phyloP scores from a whole-genome alignment of 139 green algal genomes.

The Chlamydomonas eustigma region DNA sequence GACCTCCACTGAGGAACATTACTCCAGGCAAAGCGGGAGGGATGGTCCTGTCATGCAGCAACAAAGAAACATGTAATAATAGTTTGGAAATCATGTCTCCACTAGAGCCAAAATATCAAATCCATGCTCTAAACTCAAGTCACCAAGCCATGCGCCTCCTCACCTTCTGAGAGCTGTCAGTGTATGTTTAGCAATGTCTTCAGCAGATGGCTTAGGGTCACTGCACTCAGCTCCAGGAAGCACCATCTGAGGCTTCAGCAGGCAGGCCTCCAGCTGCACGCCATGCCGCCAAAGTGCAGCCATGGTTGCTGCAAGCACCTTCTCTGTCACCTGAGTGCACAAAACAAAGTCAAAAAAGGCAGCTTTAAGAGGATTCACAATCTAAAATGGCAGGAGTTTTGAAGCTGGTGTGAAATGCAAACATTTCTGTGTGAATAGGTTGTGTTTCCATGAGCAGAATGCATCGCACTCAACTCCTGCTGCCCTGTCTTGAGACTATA shows the following conservation, averaged over 20 bases:
- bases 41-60: slow-evolving; percentile 8
- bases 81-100: no score
- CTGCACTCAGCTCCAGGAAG: slow-evolving; percentile 42
- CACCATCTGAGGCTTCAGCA: slow-evolving; percentile 75
- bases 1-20: slow-evolving; percentile 92
- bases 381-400: no score
- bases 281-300: slow-evolving; percentile 19
- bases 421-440: no score
- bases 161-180: slow-evolving; percentile 62
- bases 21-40: slow-evolving; percentile 57
- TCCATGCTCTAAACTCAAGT: no score
- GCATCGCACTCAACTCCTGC: no score
- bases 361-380: no score
- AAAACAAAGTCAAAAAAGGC: no score
- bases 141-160: no score
- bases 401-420: no score
- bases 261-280: slow-evolving; percentile 9
- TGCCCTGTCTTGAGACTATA: no score
- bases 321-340: slow-evolving; percentile 49
- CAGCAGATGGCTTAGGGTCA: slow-evolving; percentile 18
- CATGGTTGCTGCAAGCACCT: slow-evolving; percentile 51
- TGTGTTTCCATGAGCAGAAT: no score
- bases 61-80: background rate
- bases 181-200: slow-evolving; percentile 70
- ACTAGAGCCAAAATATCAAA: no score